Evolutionary conservation across 2,329 filamentous ascomycete genomes (phyloP).

Genomic region (Aspergillus eucalypticola): DNA sequence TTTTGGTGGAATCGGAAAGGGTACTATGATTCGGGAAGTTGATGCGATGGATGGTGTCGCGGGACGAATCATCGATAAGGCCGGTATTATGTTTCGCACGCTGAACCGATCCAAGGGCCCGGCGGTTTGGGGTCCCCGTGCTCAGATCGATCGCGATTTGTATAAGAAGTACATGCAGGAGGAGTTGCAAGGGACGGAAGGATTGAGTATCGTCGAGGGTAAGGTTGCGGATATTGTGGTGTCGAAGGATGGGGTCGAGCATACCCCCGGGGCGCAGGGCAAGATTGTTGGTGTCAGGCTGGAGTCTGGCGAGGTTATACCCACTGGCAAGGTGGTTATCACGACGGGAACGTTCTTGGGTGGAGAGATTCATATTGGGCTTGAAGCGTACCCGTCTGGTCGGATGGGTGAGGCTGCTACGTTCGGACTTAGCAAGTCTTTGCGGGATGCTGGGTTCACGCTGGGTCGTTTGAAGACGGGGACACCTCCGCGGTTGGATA

Average conservation of each 20-base stretch:
- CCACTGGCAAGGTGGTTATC: constrained; percentile 80
- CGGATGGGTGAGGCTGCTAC: constrained; percentile 93
- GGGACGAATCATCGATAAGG: constrained; percentile 86
- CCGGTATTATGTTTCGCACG: constrained; percentile 89
- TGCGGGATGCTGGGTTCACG: constrained; percentile 83
- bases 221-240: constrained; percentile 91
- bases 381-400: constrained; percentile 81
- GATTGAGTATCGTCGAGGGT: constrained; percentile 76
- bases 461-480: constrained; percentile 92
- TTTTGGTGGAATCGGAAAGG: constrained; percentile 98
- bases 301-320: constrained; percentile 82
- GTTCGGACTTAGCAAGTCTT: constrained; percentile 85
- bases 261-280: constrained; percentile 57
- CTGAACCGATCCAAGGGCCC: constrained; percentile 88
- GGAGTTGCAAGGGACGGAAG: constrained; percentile 75
- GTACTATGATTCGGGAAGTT: constrained; percentile 91
- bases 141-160: constrained; percentile 88
- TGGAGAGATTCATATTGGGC: constrained; percentile 93
- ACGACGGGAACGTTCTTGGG: constrained; percentile 95
- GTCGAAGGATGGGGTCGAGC: constrained; percentile 55
- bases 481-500: constrained; percentile 84
- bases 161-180: constrained; percentile 91
- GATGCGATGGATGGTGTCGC: constrained; percentile 91
- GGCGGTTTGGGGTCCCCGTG: constrained; percentile 93
- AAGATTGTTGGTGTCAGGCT: constrained; percentile 82